Conservation (phyloP, 345 rosid species). For the Syzygium aqueum region DNA sequence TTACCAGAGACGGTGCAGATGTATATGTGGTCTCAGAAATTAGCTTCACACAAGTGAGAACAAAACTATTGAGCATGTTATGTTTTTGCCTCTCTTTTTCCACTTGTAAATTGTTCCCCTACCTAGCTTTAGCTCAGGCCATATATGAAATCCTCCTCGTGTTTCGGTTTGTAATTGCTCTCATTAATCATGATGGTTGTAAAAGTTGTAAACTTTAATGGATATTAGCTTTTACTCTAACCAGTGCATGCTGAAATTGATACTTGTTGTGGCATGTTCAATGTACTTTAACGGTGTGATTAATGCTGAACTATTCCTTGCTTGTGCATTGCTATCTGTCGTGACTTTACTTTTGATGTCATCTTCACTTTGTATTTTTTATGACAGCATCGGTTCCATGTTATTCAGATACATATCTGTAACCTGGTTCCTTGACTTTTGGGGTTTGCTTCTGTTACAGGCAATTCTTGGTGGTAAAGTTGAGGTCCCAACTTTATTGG, state of each 20-base stretch:
- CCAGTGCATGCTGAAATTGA: background rate
- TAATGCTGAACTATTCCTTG: background rate
- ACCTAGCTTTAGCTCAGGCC: background rate
- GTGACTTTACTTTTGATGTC: background rate
- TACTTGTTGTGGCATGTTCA: background rate
- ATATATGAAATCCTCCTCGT: background rate
- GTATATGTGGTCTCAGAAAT: conserved; percentile 70
- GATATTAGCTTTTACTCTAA: background rate
- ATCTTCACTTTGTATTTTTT: background rate
- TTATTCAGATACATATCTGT: background rate
- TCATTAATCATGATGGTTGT: background rate
- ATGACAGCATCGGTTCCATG: background rate
- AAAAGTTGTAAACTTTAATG: background rate
- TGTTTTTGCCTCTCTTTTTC: background rate
- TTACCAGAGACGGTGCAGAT: conserved; percentile 88
- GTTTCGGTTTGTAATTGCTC: background rate
- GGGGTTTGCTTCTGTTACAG: conserved; percentile 29
- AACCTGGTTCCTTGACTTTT: background rate
- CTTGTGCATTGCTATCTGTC: background rate
- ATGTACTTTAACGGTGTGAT: background rate
- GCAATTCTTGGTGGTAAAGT: conserved; percentile 85
- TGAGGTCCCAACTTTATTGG: conserved; percentile 77
- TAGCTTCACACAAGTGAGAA: conserved; percentile 83
- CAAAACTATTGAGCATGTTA: background rate
- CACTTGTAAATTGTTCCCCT: background rate